Evolutionary conservation across 305 asterid species (phyloP), one percentile per base, ranked within the genome.

Genomic region (Plantago rigida): DNA sequence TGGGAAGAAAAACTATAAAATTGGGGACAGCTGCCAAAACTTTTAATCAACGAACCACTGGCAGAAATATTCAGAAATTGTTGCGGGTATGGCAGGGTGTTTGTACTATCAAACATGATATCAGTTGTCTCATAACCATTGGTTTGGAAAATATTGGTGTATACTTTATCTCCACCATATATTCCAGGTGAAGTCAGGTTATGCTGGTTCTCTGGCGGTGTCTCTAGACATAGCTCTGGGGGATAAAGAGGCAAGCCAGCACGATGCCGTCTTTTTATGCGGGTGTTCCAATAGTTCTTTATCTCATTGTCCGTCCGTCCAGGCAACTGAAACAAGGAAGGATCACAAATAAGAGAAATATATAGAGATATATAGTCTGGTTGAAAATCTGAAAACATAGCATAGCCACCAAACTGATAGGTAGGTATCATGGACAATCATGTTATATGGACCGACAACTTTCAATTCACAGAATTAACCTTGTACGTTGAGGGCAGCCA

Each of bases 251-350:
- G 89, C 65, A 80, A 74, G 62, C 89, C 89, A 3, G 86, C 84
- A 51, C 89, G 89, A 65, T 80, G 89, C 54, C 78, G 84, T 42
- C 89, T 83, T 80, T 83, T 83, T 60, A 80, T 74, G 58, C 89
- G 71, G 64, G 89, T 80, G 58, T 83, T 83, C 89, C 89, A 83
- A 39, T 76, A 83, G 76, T 83, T 83, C 74, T 83, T 83, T 68
- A 83, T 80, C 78, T 83, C 89, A 69, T 83, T 83, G 71, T 83
- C 89, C 22, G 89, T 80, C 59, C 89, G 76, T 65, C 89, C 89
- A 7, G 84, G 89, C 81, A 83, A 66, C 89, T 83, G 75, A 69
- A 69, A 76, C 17, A 47, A 1, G 60, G 42, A 68, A 46, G 48
- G 13, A 34, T 28, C 15, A 24, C 36, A 8, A 59, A 11, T 17